Percentiles rank a stretch among this genome's conserved stretches.
These are phyloP conservation scores for Russula abietina DNA, from an alignment of 768 basidiomycete genomes.

Conservation along the genomic window DNA sequence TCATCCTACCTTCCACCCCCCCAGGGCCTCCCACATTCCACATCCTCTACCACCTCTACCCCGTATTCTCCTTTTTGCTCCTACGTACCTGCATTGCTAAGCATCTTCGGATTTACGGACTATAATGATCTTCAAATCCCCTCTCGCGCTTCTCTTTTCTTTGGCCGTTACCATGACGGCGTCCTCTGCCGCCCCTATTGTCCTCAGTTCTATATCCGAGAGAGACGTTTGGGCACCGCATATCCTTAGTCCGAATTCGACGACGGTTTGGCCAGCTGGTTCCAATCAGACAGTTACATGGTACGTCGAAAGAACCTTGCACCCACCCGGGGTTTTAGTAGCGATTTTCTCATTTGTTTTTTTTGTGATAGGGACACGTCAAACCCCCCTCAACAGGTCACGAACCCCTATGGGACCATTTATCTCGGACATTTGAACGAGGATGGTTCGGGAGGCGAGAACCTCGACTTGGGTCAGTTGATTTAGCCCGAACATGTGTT, in stretches of 20 bases:
- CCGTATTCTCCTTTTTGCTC: background rate
- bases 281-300: constrained; percentile 46
- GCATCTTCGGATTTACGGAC: background rate
- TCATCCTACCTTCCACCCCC: too few species aligned
- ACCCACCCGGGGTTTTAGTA: background rate
- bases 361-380: constrained; percentile 41
- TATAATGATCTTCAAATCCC: background rate
- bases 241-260: constrained; percentile 43
- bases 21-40: too few species aligned
- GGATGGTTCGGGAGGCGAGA: constrained; percentile 39
- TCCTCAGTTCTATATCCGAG: background rate
- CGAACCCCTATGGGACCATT: constrained; percentile 46
- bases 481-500: background rate
- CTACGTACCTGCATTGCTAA: background rate
- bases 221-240: constrained; percentile 43
- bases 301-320: too few species aligned
- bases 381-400: constrained; percentile 25
- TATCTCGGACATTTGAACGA: constrained; percentile 44
- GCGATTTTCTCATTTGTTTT: background rate
- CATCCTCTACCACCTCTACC: background rate
- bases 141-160: constrained; percentile 1
- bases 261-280: constrained; percentile 48
- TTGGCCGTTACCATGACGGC: background rate
- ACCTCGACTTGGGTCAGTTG: constrained; percentile 48
- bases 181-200: constrained; percentile 3